Evolutionary conservation across 169 alveolate genomes (phyloP).

Genomic region (Plasmodium fragile): DNA sequence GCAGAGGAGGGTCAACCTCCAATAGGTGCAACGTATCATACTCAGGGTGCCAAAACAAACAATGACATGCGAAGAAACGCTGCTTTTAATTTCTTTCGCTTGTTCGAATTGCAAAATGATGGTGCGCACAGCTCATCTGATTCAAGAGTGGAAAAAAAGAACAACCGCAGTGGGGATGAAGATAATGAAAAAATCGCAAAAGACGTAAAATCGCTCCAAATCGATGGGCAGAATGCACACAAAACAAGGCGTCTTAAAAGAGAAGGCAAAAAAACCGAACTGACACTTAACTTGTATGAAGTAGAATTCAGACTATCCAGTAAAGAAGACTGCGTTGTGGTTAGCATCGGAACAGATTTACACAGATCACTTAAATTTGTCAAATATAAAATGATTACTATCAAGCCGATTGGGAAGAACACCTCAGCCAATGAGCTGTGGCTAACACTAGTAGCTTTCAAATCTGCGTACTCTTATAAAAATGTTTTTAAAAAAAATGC

Average conservation of each 20-base stretch:
- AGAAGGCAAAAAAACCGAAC: neutral
- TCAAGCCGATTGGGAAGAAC: constrained; percentile 22
- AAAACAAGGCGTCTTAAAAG: neutral
- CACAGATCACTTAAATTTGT: constrained; percentile 11
- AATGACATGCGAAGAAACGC: neutral
- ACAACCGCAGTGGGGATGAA: neutral
- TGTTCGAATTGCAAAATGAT: neutral
- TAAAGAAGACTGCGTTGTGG: constrained; percentile 44
- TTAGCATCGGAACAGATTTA: constrained; percentile 17
- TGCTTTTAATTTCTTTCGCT: neutral
- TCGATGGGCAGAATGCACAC: neutral
- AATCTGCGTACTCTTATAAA: constrained; percentile 62
- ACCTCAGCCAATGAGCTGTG: constrained; percentile 27
- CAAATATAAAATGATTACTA: constrained; percentile 48
- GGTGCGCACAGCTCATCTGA: neutral
- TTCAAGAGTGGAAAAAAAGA: neutral
- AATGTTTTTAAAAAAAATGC: constrained; percentile 22
- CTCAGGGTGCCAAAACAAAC: neutral
- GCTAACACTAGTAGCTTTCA: constrained; percentile 46
- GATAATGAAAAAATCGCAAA: neutral
- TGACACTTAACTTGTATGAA: constrained; percentile 41
- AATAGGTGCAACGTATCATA: neutral
- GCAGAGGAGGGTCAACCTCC: neutral
- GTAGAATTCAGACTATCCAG: constrained; percentile 54
- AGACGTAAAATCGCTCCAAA: neutral